Evolutionary conservation across 108 stramenopile genomes (phyloP).

Genomic region (Nitzschia putrida): DNA sequence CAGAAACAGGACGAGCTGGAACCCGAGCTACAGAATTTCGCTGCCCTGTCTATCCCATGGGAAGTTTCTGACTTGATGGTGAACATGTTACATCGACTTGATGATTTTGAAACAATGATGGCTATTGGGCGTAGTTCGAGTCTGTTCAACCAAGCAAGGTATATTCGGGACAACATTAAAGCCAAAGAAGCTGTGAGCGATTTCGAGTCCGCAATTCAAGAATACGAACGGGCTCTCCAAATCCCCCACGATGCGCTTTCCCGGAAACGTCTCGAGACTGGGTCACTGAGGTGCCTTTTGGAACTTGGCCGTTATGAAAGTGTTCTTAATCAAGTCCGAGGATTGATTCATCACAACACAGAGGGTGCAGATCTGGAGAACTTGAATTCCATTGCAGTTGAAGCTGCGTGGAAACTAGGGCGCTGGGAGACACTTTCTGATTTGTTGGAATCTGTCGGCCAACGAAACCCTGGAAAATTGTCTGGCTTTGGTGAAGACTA

Average conservation of each 20-base stretch:
- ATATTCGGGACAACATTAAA: conserved; percentile 47
- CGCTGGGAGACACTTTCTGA: conserved; percentile 69
- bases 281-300: conserved; percentile 67
- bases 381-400: conserved; percentile 57
- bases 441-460: conserved; percentile 13
- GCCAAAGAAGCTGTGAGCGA: conserved; percentile 72
- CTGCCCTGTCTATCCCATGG: not conserved
- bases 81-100: conserved; percentile 57
- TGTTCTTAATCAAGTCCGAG: conserved; percentile 76
- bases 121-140: conserved; percentile 48
- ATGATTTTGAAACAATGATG: conserved; percentile 80
- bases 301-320: conserved; percentile 84
- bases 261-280: conserved; percentile 45
- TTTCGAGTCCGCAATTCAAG: conserved; percentile 75
- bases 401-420: conserved; percentile 88
- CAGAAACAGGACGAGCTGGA: not conserved
- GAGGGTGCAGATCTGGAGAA: not conserved
- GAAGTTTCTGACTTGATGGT: conserved; percentile 22
- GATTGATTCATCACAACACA: conserved; percentile 31
- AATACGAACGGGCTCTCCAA: conserved; percentile 76
- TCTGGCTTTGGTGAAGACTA: conserved; percentile 30
- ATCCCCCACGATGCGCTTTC: conserved; percentile 11
- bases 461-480: not conserved
- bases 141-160: conserved; percentile 27
- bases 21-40: not conserved